Conservation (phyloP, 805 yeast genomes). For the Brettanomyces nanus region DNA sequence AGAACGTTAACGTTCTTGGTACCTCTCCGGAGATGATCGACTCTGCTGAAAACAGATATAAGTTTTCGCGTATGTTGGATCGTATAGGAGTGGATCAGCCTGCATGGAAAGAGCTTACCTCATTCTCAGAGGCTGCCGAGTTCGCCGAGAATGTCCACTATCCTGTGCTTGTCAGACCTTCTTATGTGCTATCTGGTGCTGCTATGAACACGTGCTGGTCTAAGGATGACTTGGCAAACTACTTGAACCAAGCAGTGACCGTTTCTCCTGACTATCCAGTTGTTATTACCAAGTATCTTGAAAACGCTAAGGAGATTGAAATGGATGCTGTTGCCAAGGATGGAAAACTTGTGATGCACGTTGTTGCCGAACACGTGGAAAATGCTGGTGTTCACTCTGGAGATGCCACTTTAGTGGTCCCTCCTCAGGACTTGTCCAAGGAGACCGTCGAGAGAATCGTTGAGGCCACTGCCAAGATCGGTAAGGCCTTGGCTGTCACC, state of each 20-base stretch:
- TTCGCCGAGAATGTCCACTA: slow-evolving; percentile 87
- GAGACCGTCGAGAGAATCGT: slow-evolving; percentile 89
- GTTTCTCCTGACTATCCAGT: slow-evolving; percentile 98
- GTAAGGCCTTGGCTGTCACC: slow-evolving; percentile 87
- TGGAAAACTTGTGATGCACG: slow-evolving; percentile 93
- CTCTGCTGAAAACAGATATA: slow-evolving; percentile 95
- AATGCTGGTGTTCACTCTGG: slow-evolving; percentile 99
- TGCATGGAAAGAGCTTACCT: slow-evolving; percentile 96
- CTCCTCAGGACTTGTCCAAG: slow-evolving; percentile 90
- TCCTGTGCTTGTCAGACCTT: slow-evolving; percentile 96
- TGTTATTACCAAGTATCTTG: slow-evolving; percentile 93
- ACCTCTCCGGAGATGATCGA: slow-evolving; percentile 98
- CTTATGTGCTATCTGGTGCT: slow-evolving; percentile 96
- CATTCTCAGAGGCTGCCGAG: slow-evolving; percentile 83
- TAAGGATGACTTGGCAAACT: slow-evolving; percentile 76
- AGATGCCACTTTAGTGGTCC: slow-evolving; percentile 95
- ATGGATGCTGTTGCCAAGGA: slow-evolving; percentile 97
- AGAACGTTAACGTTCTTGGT: slow-evolving; percentile 91
- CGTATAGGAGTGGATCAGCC: slow-evolving; percentile 97
- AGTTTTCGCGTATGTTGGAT: slow-evolving; percentile 95
- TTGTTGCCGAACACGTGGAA: slow-evolving; percentile 96
- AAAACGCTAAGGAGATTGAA: slow-evolving; percentile 95
- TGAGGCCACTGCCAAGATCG: slow-evolving; percentile 93
- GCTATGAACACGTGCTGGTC: slow-evolving; percentile 98
- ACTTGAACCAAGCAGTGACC: slow-evolving; percentile 89